Base-by-base conservation (phyloP, 805 yeast species). In the Ogataea nitratoaversa region DNA sequence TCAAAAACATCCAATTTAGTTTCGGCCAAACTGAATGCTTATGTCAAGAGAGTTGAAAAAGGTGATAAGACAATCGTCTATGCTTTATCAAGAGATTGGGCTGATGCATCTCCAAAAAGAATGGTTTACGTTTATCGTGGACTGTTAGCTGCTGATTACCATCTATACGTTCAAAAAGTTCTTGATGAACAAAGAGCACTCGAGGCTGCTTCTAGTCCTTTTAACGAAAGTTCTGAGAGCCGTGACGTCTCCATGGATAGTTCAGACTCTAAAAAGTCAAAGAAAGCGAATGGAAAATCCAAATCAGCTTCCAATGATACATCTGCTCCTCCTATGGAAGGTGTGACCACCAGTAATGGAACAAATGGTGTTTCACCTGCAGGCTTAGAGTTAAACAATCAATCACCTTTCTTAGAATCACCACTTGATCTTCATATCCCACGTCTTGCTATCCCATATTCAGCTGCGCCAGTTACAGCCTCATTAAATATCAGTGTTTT, bases 81-180 rank as follows among this genome's bases (percentile, higher is more conserved):
- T 60, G 87, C 91, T 16, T 65, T 85, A 32, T 80, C 88, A 1
- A 76, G 95, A 64, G 93, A 85, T 60, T 85, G 95, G 95, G 91
- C 95, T 3, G 91, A 84, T 60, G 88, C 91, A 14, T 79, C 88
- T 2, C 95, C 95, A 37, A 82, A 85, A 55, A 72, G 95, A 67
- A 85, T 85, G 95, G 89, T 85, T 20, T 85, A 85, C 54, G 89
- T 84, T 36, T 85, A 85, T 60, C 77, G 93, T 54, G 95, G 95
- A 29, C 65, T 83, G 22, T 67, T 85, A 46, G 76, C 91, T 23
- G 71, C 78, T n/a, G 90, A 84, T 57, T 85, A 82, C 62, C 82
- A 81, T 51, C 63, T 78, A 30, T 86, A 81, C 56, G 91, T 85
- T 7, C 75, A 79, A 37, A 75, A 73, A 46, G 78, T 82, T 34